Percentiles rank a stretch among this genome's conserved stretches.
These are phyloP conservation scores for Debaryomyces robertsiae DNA, from an alignment of 1,139 yeast genomes.

Conservation along the genomic window DNA sequence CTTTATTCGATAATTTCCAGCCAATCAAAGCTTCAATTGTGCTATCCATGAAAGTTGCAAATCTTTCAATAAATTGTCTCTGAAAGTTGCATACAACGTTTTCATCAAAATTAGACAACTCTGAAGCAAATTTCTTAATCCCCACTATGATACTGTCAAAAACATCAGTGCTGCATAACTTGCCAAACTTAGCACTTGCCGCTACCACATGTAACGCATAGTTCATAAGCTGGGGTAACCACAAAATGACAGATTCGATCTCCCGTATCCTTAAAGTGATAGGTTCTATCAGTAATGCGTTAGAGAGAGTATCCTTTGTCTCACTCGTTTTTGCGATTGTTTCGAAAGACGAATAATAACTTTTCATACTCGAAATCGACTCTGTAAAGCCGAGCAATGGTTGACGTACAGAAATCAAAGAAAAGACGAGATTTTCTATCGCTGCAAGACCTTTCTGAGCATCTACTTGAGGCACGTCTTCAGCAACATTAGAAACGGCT, in stretches of 20 bases:
- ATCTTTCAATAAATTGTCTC: slow-evolving; percentile 10
- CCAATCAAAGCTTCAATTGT: slow-evolving; percentile 22
- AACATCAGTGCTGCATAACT: slow-evolving; percentile 14
- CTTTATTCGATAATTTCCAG: slow-evolving; percentile 34
- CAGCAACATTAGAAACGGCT: slow-evolving; percentile 59
- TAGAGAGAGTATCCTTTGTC: slow-evolving; percentile 16
- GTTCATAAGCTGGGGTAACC: slow-evolving; percentile 55
- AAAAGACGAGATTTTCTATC: slow-evolving; percentile 70
- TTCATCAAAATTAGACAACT: slow-evolving; percentile 15
- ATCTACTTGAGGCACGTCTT: slow-evolving; percentile 76
- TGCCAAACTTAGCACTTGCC: slow-evolving; percentile 20
- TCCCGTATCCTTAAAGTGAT: slow-evolving; percentile 20
- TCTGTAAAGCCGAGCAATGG: slow-evolving; percentile 39
- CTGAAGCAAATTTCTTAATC: slow-evolving; percentile 17
- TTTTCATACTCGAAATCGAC: slow-evolving; percentile 12
- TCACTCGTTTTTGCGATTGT: slow-evolving; percentile 18
- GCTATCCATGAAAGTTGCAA: slow-evolving; percentile 15
- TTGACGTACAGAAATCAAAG: slow-evolving; percentile 51
- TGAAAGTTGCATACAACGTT: slow-evolving; percentile 19
- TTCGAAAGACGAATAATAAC: slow-evolving; percentile 19
- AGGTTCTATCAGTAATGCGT: slow-evolving; percentile 23
- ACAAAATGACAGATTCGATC: slow-evolving; percentile 24
- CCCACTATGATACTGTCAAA: slow-evolving; percentile 26
- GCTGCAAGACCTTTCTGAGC: slow-evolving; percentile 77
- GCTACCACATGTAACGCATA: slow-evolving; percentile 43